phyloP scores from a whole-genome alignment of 208 protist genomes.

The Leishmania gerbilli region DNA sequence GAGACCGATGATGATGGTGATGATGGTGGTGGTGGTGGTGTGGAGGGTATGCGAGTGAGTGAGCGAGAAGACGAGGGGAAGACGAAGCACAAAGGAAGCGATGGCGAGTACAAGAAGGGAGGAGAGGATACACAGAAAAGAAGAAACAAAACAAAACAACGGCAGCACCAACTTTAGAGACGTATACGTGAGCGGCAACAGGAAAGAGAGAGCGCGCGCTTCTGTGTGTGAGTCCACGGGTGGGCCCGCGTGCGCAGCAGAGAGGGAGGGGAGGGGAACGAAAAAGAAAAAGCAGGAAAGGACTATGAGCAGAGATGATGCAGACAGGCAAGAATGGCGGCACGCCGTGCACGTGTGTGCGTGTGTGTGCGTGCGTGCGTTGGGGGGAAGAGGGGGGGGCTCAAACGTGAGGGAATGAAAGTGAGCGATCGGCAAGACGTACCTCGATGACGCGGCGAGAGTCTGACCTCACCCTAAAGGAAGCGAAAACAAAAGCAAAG shows the following conservation, averaged over 20 bases:
- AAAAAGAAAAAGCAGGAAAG: background rate
- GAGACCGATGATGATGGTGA: background rate
- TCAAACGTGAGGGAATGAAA: background rate
- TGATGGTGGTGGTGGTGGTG: background rate
- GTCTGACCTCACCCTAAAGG: background rate
- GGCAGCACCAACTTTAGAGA: background rate
- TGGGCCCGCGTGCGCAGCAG: too few species aligned
- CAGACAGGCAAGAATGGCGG: background rate
- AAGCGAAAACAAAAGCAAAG: background rate
- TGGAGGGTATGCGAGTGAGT: background rate
- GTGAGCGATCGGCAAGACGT: background rate
- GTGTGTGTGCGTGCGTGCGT: background rate
- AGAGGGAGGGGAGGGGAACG: too few species aligned
- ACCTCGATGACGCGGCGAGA: background rate
- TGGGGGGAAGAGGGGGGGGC: background rate
- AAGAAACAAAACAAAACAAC: background rate
- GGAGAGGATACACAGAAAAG: background rate
- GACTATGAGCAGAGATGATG: background rate
- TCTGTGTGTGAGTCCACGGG: background rate
- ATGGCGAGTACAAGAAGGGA: background rate
- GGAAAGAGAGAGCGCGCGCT: background rate
- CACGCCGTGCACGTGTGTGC: background rate
- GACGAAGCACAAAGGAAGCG: background rate
- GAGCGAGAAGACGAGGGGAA: background rate
- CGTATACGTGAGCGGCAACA: background rate